These are phyloP conservation scores for Camelina hispida DNA, from an alignment of 345 rosid species.

Conservation along the genomic window DNA sequence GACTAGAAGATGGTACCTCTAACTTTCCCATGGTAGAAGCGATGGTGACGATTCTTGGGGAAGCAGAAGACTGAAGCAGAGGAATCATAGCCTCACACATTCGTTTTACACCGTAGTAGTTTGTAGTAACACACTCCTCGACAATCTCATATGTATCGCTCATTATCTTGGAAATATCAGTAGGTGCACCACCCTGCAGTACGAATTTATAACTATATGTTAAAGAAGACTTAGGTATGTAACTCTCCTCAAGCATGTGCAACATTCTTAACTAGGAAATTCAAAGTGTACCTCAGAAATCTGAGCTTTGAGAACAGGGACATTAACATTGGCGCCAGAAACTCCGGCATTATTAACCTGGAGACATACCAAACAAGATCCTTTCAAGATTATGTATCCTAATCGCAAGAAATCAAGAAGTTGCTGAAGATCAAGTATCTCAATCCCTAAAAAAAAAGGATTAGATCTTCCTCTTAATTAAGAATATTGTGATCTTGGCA, in stretches of 20 bases:
- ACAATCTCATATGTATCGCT: conserved; percentile 47
- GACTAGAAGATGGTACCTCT: conserved; percentile 40
- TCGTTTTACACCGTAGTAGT: conserved; percentile 59
- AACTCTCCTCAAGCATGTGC: neutral
- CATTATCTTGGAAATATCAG: conserved; percentile 42
- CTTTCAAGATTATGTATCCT: neutral
- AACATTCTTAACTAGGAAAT: neutral
- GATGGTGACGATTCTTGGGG: conserved; percentile 58
- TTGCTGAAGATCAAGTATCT: neutral
- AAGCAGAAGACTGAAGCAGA: conserved; percentile 55
- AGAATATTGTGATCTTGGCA: conserved; percentile 14
- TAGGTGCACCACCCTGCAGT: conserved; percentile 35
- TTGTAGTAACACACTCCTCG: conserved; percentile 49
- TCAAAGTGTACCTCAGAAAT: conserved; percentile 31
- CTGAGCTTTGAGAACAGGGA: conserved; percentile 37
- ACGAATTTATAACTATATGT: neutral
- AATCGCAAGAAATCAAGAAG: neutral
- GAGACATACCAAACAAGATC: neutral
- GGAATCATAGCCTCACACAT: conserved; percentile 56
- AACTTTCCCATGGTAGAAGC: conserved; percentile 52
- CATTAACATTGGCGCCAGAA: conserved; percentile 39
- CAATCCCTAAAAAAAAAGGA: neutral
- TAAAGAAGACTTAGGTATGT: neutral
- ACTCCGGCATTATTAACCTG: conserved; percentile 64
- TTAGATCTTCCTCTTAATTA: neutral